Conservation (phyloP, 148 eudicot species). For the Pharnaceum exiguum region DNA sequence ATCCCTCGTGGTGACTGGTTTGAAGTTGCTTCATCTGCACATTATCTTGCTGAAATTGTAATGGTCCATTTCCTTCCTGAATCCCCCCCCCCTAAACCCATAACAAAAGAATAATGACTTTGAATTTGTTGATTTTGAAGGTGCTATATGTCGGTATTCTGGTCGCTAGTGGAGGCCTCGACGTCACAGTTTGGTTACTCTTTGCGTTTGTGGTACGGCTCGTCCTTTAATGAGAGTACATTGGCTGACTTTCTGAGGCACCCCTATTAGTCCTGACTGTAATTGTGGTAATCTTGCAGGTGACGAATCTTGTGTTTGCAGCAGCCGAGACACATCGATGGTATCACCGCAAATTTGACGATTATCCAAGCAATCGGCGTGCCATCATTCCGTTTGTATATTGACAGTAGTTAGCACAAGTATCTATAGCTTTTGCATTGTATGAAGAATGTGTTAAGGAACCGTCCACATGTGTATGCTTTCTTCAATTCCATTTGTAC, state of each 20-base stretch:
- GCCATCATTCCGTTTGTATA: slow-evolving; percentile 64
- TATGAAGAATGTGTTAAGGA: no score
- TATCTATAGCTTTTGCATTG: neutral
- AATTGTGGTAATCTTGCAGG: no score
- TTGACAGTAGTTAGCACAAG: slow-evolving; percentile 14
- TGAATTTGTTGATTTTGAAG: slow-evolving; percentile 31
- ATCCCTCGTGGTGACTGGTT: slow-evolving; percentile 95
- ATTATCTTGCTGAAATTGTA: slow-evolving; percentile 91
- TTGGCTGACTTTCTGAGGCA: neutral
- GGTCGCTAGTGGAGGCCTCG: slow-evolving; percentile 73
- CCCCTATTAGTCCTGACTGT: no score
- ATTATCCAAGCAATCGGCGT: slow-evolving; percentile 58
- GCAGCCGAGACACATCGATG: slow-evolving; percentile 89
- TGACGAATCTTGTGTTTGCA: slow-evolving; percentile 72
- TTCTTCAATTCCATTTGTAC: no score
- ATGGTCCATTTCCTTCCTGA: slow-evolving; percentile 6
- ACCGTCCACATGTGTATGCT: no score
- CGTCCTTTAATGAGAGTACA: neutral
- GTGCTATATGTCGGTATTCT: slow-evolving; percentile 81
- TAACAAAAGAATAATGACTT: neutral
- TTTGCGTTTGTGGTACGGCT: slow-evolving; percentile 75
- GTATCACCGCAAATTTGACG: slow-evolving; percentile 75
- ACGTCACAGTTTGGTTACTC: slow-evolving; percentile 75
- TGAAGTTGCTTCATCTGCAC: slow-evolving; percentile 73
- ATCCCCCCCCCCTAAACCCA: neutral